Conservation (phyloP, 768 basidiomycete species). For the Lactarius evosmus region DNA sequence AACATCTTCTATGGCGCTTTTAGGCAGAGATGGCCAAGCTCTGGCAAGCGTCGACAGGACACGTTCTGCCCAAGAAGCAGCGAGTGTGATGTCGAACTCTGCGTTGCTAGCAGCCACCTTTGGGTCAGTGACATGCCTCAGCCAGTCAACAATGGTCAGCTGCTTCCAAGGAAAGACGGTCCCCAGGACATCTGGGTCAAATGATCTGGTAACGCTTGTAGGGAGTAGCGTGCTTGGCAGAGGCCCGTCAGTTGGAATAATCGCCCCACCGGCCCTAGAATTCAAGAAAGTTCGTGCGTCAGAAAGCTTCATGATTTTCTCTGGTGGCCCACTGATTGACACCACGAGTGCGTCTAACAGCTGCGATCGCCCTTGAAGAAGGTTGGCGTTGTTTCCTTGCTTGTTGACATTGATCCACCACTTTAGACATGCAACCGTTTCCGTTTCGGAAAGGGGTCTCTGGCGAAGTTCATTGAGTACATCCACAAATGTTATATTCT, state of each 20-base stretch:
- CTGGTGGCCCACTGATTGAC: slow-evolving; percentile 40
- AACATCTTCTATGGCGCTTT: slow-evolving; percentile 43
- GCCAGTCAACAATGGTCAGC: slow-evolving; percentile 72
- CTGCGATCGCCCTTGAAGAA: slow-evolving; percentile 49
- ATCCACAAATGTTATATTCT: slow-evolving; percentile 75
- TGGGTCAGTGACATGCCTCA: slow-evolving; percentile 57
- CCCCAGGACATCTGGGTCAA: slow-evolving; percentile 49
- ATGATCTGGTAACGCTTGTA: slow-evolving; percentile 55
- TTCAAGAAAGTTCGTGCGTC: slow-evolving; percentile 71
- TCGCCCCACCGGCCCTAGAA: slow-evolving; percentile 47
- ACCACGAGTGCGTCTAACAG: slow-evolving; percentile 74
- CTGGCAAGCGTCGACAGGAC: slow-evolving; percentile 64
- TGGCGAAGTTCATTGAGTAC: slow-evolving; percentile 72
- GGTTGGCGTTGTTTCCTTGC: slow-evolving; percentile 37
- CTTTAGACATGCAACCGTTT: slow-evolving; percentile 77
- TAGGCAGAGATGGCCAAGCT: slow-evolving; percentile 65
- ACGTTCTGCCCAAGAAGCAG: slow-evolving; percentile 75
- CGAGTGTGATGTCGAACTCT: slow-evolving; percentile 61
- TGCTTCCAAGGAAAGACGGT: slow-evolving; percentile 75
- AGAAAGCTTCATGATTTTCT: slow-evolving; percentile 65
- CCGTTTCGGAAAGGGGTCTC: slow-evolving; percentile 64
- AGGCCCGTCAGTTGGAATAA: slow-evolving; percentile 71
- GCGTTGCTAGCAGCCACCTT: slow-evolving; percentile 40
- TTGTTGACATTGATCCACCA: slow-evolving; percentile 72
- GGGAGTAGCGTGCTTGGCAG: slow-evolving; percentile 73